Base-by-base conservation (phyloP, 768 basidiomycete species). In the Amanita inopinata region DNA sequence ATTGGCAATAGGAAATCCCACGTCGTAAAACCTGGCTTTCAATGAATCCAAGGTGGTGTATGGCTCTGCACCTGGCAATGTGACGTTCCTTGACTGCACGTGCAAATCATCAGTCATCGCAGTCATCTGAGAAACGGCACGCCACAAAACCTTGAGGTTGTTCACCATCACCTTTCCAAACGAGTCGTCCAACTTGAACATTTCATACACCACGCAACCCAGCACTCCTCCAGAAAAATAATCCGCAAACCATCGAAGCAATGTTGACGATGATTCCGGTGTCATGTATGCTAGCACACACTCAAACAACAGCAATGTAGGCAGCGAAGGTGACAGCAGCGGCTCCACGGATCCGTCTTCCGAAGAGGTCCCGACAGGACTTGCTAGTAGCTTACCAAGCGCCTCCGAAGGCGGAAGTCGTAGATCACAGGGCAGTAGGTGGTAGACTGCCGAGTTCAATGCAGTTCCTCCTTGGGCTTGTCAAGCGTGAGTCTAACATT, bases 151-250 rank as follows among this genome's bases (percentile, higher is more conserved):
- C 67, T 73, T 78, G 37, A 97, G 68, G 60, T 98, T 98, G 34
- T 74, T 74, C 43, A 82, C 63, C 92, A 99, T 97, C 15, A 98
- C 86, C 22, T 71, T 71, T n/a, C 94, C 96, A 61, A 98, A 98
- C 0, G 78, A 53, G 55, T 97, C 94, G 14, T 77, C 69, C 3
- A 97, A 65, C 1, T 81, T 83, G 56, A 89, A 93, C 86, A 97
- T 97, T 57, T 97, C 94, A 54, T 98, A 97, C 12, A 91, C 71
- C 6, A 90, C 60, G 2, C 70, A 74, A 19, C 77, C 80, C 1
- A 78, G 63, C 1, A 66, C 54, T 4, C 57, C 44, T 10, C 8
- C 56, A 8, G 43, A 48, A 53, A 76, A 79, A 44, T 69, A 69
- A 43, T 73, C 64, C 2, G 73, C 66, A 54, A 93, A 91, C 85